Base-by-base conservation (phyloP, 768 basidiomycete genomes). In the Galerina marginata region DNA sequence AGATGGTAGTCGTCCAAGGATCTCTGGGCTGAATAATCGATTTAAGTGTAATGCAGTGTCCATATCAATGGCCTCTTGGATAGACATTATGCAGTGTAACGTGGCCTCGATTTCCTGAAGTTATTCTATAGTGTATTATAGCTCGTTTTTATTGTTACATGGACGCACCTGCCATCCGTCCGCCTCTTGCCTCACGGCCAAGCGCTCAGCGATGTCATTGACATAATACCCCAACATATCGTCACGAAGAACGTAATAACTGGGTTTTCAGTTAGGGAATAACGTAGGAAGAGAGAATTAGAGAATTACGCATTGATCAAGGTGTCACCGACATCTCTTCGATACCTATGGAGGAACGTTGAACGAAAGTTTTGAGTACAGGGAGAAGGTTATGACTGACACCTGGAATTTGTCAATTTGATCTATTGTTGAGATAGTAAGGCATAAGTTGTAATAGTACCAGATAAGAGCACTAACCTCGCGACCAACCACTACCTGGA, bases 291-390 rank as follows among this genome's bases (percentile, higher is more conserved):
- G 44, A 56, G 33, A 38, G 52, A 46, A 36, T 58, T 23, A 50
- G 42, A 50, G 2, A 15, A 89, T 55, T 75, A 94, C 91, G 92
- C 92, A 65, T 95, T 95, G 60, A 95, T 89, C 12, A 95, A 79
- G 1, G 91, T 92, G 74, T 95, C 93, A 0, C 93, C 93, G 25
- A 93, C 86, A 59, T 95, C 93, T 62, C 92, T 77, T 65, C 93
- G 86, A 75, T 93, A 95, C 33, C 91, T 93, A 62, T n/a, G 9
- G 61, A 20, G 15, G n/a, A 43, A 11, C 23, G 6, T 40, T 61
- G n/a, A 54, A 51, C n/a, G 5, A 44, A 16, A 38, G 37, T 39
- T 6, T 9, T 23, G 9, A 3, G 7, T 4, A 52, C 3, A 26
- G 11, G 6, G 42, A 37, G 46, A 12, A 12, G 38, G 37, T 20